Conservation (phyloP, 352 stramenopile genomes). For the Globisporangium cederbergense region DNA sequence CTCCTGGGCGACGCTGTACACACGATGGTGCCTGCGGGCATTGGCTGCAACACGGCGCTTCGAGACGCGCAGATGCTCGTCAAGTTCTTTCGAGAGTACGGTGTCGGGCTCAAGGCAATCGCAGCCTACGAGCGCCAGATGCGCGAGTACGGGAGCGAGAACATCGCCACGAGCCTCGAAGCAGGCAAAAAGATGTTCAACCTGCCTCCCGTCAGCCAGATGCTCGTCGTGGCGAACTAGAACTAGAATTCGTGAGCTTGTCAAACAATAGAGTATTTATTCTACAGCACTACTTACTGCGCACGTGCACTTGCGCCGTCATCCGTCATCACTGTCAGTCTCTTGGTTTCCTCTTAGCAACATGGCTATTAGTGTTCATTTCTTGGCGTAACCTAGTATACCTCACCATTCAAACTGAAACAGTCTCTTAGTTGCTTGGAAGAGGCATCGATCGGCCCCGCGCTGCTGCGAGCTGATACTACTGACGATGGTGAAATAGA, state of each 20-base stretch:
- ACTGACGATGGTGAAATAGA: too few species aligned
- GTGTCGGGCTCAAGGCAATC: conserved; percentile 47
- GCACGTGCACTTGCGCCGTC: too few species aligned
- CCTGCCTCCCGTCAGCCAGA: conserved; percentile 37
- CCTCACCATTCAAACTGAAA: too few species aligned
- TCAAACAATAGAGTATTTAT: too few species aligned
- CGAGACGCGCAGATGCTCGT: conserved; percentile 49
- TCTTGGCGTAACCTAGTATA: too few species aligned
- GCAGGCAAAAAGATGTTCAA: conserved; percentile 48
- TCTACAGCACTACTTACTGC: too few species aligned
- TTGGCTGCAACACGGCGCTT: conserved; percentile 53
- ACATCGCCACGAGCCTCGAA: conserved; percentile 39
- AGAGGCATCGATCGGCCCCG: too few species aligned
- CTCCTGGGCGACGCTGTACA: conserved; percentile 60
- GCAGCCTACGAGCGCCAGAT: conserved; percentile 50
- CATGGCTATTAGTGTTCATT: too few species aligned
- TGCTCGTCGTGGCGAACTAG: conserved; percentile 35
- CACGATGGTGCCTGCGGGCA: conserved; percentile 55
- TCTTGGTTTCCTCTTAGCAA: too few species aligned
- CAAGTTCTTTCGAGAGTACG: conserved; percentile 35
- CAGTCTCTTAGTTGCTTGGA: too few species aligned
- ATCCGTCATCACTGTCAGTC: too few species aligned
- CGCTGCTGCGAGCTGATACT: too few species aligned
- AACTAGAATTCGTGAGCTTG: background rate
- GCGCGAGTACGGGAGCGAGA: conserved; percentile 40